These are phyloP conservation scores for Euphorbia schlechtendalii DNA, from an alignment of 441 rosid genomes.

Conservation along the genomic window DNA sequence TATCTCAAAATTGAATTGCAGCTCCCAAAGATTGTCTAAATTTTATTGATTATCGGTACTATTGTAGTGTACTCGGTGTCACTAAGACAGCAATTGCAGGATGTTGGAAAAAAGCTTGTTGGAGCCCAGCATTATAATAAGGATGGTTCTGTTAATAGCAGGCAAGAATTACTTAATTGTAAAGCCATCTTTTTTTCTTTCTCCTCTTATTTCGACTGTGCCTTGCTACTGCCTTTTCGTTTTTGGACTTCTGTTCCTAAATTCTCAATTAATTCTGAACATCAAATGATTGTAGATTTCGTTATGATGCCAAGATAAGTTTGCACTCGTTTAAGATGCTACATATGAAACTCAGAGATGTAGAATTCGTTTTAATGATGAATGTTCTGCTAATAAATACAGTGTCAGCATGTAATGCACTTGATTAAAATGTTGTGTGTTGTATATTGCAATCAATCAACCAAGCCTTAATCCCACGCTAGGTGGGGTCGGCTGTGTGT, in stretches of 20 bases:
- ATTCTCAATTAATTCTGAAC: no score
- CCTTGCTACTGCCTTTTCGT: neutral
- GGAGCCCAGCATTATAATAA: constrained; percentile 89
- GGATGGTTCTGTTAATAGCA: constrained; percentile 86
- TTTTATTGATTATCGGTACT: constrained; percentile 28
- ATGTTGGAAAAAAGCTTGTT: constrained; percentile 83
- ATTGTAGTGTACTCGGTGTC: constrained; percentile 84
- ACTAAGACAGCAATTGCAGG: constrained; percentile 93
- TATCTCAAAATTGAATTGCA: constrained; percentile 18
- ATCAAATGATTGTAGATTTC: no score
- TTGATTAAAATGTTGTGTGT: neutral
- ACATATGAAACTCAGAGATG: neutral
- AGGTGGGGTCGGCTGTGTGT: no score
- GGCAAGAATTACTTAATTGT: constrained; percentile 41
- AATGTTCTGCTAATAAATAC: neutral
- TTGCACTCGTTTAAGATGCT: neutral
- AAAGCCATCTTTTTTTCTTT: neutral
- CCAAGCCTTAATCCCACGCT: no score
- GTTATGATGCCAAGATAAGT: neutral
- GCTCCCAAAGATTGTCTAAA: constrained; percentile 21
- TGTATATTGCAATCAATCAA: no score
- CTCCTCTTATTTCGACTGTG: neutral
- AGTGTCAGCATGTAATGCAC: no score
- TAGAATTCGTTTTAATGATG: neutral
- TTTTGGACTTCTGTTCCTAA: no score